Conservation (phyloP, 2,329 filamentous ascomycete genomes). For the Fusarium siculi region DNA sequence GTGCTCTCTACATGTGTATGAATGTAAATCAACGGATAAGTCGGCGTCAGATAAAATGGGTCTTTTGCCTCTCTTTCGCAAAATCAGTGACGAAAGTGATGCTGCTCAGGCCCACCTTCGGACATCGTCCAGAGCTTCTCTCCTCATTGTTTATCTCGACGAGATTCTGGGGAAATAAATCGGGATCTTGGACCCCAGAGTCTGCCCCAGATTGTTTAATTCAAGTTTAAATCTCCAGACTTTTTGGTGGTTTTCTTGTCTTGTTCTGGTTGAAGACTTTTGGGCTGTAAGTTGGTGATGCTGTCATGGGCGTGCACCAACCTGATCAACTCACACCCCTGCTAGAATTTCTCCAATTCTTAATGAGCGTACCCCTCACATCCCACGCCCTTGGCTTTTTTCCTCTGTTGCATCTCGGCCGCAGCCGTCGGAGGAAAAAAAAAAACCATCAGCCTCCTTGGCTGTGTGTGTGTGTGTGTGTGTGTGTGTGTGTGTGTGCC, state of each 20-base stretch:
- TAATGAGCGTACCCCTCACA: conserved; percentile 11
- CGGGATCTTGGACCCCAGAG: conserved; percentile 34
- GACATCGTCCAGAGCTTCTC: conserved; percentile 31
- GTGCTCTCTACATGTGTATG: neutral
- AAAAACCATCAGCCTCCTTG: neutral
- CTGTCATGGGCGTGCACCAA: conserved; percentile 12
- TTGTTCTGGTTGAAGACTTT: conserved; percentile 2
- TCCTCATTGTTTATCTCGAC: conserved; percentile 9
- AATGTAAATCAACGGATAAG: conserved; percentile 7
- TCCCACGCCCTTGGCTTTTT: conserved; percentile 3
- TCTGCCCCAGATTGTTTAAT: conserved; percentile 22
- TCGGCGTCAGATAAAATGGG: conserved; percentile 33
- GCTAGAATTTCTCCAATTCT: conserved; percentile 30
- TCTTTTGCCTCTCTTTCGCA: conserved; percentile 5
- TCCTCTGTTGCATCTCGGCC: conserved; percentile 29
- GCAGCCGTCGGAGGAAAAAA: conserved; percentile 31
- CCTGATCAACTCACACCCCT: conserved; percentile 7
- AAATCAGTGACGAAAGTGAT: conserved; percentile 25
- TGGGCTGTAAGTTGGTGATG: conserved; percentile 3
- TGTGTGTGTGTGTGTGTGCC: neutral
- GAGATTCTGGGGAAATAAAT: conserved; percentile 30
- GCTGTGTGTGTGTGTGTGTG: neutral
- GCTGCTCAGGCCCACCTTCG: conserved; percentile 26
- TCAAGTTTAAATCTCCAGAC: conserved; percentile 30
- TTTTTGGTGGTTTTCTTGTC: conserved; percentile 1